phyloP scores from a whole-genome alignment of 768 basidiomycete genomes.

The Suillus plorans region DNA sequence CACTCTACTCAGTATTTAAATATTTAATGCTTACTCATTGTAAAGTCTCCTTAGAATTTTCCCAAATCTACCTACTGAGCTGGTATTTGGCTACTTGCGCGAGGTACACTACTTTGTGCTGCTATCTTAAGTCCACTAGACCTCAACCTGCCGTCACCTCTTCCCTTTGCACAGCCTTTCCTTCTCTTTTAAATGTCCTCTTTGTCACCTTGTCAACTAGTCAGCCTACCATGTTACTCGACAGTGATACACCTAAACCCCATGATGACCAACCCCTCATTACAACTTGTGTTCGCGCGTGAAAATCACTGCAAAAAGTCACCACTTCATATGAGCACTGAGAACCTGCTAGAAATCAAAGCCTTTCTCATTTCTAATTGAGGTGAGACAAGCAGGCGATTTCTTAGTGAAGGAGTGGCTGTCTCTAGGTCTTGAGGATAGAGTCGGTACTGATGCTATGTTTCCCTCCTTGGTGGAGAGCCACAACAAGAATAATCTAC shows the following conservation, averaged over 20 bases:
- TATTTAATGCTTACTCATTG: neutral
- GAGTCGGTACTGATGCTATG: too few relatives aligned
- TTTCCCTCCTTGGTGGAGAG: too few relatives aligned
- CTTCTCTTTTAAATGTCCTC: neutral
- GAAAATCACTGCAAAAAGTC: too few relatives aligned
- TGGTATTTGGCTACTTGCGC: neutral
- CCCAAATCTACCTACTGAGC: neutral
- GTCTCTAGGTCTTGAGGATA: too few relatives aligned
- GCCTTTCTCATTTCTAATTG: too few relatives aligned
- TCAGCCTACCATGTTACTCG: neutral
- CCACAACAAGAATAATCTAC: too few relatives aligned
- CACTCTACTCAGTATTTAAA: neutral
- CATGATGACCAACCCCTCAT: neutral
- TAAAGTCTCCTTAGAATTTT: neutral
- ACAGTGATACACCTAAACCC: neutral
- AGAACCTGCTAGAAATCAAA: too few relatives aligned
- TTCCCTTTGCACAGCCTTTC: neutral
- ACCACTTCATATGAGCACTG: too few relatives aligned
- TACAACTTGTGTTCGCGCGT: neutral
- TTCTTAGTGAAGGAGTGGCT: too few relatives aligned
- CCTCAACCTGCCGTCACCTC: neutral
- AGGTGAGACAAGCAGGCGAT: too few relatives aligned
- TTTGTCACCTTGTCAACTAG: neutral
- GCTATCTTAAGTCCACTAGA: neutral
- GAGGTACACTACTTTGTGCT: neutral